Evolutionary conservation across 2,329 filamentous ascomycete genomes (phyloP).

Genomic region (Chrysoporthe puriensis): DNA sequence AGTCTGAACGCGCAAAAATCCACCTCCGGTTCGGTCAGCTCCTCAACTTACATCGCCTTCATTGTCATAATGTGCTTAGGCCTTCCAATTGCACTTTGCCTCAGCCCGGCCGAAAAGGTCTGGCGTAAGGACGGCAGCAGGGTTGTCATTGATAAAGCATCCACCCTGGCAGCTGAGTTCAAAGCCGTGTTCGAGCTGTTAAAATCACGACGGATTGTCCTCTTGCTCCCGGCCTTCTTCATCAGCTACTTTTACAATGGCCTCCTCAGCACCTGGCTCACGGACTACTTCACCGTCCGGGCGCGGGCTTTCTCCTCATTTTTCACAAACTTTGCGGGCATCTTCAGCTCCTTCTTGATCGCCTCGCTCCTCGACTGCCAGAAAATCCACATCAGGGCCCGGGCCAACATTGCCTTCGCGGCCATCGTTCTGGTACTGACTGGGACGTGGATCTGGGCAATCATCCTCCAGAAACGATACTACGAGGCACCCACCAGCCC

Average conservation of each 20-base stretch:
- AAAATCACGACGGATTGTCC: conserved; percentile 35
- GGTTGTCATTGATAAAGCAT: conserved; percentile 34
- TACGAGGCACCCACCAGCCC: conserved; percentile 35
- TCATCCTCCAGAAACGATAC: conserved; percentile 37
- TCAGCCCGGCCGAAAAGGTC: conserved; percentile 39
- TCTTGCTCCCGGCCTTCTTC: conserved; percentile 40
- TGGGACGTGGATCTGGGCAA: conserved; percentile 40
- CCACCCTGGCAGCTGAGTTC: conserved; percentile 37
- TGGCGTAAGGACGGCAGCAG: conserved; percentile 37
- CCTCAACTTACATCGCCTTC: conserved; percentile 35
- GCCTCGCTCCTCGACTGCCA: conserved; percentile 38
- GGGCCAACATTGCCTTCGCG: conserved; percentile 34
- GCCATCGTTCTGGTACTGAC: conserved; percentile 35
- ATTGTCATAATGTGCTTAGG: conserved; percentile 41
- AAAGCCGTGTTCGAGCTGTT: conserved; percentile 35
- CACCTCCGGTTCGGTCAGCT: conserved; percentile 21
- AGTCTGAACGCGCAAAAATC: conserved; percentile 29
- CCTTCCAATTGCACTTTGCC: conserved; percentile 37
- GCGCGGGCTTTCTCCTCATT: conserved; percentile 40
- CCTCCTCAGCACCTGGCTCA: conserved; percentile 35
- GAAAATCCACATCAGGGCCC: conserved; percentile 36
- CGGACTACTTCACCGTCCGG: conserved; percentile 39
- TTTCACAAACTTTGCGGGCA: conserved; percentile 40
- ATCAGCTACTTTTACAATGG: conserved; percentile 42
- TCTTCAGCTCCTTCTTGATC: conserved; percentile 35